Evolutionary conservation across 148 eudicot genomes (phyloP), one percentile per base, ranked within the genome.

Genomic region (Rhododendron griersonianum): DNA sequence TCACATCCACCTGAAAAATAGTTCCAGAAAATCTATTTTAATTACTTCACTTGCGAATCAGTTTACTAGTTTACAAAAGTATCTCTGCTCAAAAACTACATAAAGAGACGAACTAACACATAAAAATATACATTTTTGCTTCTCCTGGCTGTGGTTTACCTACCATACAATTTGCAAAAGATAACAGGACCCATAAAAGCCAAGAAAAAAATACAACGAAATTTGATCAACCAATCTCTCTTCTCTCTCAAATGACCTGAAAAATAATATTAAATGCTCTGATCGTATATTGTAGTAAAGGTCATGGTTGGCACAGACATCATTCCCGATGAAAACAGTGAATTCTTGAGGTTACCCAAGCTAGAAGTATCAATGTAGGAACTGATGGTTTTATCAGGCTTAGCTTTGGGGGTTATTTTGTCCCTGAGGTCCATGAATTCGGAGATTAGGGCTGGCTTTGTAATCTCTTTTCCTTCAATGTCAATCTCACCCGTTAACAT

Each of bases 401-500:
- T 23, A 11, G 13, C 3, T 6, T 18, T 21, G 45, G 30, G 23
- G 28, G 23, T 11, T 23, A 81, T 86, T 90, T 23, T 81, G 76
- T 19, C 18, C 41, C 85, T 92, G 30, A 87, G 61, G 85, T 57
- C 84, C 84, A 71, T 86, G 50, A 90, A 69, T n/a, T 92, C 91
- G 6, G 85, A 83, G 10, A 92, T 67, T 53, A 91, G 51, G 39
- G 93, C 95, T 11, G 95, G 96, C 83, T 85, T 86, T 41, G 91
- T 85, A 57, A 93, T 71, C 82, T 69, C 81, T 45, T 47, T 57
- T 23, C 86, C 87, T 67, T 84, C 81, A 33, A 93, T 81, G 45
- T 88, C 92, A 61, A 80, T 85, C 90, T 95, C 91, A 41, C 96
- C 96, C 33, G 81, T 91, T 50, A 95, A 89, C 96, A 93, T 91